A percentile compares a stretch with the other conserved stretches of the same genome.
Conservation (phyloP, 352 stramenopile genomes). For the Phytophthora niederhauseri region DNA sequence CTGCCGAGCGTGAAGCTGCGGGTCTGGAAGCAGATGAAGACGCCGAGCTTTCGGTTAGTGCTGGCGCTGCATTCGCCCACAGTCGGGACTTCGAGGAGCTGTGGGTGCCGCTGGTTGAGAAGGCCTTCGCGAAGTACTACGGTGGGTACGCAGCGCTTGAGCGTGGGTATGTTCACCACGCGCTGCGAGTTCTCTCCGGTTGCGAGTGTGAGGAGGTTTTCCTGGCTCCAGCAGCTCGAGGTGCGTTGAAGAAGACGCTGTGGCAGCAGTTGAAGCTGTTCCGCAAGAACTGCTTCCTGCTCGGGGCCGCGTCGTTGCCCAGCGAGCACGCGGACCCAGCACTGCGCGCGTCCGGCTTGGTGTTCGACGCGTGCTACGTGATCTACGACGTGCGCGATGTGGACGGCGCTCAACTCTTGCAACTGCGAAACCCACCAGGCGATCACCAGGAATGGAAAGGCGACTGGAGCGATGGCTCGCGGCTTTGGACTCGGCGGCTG, state of each 20-base stretch:
- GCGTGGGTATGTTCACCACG: slow-evolving; percentile 91
- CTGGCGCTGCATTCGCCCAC: slow-evolving; percentile 88
- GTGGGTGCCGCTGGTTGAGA: slow-evolving; percentile 94
- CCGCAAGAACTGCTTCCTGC: slow-evolving; percentile 89
- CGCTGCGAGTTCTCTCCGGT: slow-evolving; percentile 87
- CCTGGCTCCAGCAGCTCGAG: slow-evolving; percentile 78
- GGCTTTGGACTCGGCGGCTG: slow-evolving; percentile 91
- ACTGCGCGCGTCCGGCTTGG: slow-evolving; percentile 89
- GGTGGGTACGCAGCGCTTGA: slow-evolving; percentile 89
- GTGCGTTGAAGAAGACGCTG: slow-evolving; percentile 88
- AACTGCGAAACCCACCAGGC: slow-evolving; percentile 93
- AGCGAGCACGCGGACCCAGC: slow-evolving; percentile 88
- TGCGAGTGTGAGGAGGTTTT: slow-evolving; percentile 91
- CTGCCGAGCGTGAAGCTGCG: slow-evolving; percentile 24
- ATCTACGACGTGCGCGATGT: slow-evolving; percentile 91
- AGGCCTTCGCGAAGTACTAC: slow-evolving; percentile 94
- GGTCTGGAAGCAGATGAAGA: slow-evolving; percentile 16
- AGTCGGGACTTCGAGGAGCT: slow-evolving; percentile 90
- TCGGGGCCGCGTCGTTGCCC: slow-evolving; percentile 89
- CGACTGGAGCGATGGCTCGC: slow-evolving; percentile 93
- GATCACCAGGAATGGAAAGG: slow-evolving; percentile 93
- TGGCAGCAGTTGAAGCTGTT: slow-evolving; percentile 92
- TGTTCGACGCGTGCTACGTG: slow-evolving; percentile 93
- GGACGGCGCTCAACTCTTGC: slow-evolving; percentile 85
- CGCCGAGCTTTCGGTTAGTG: slow-evolving; percentile 41